Evolutionary conservation across 192 early-diverging fungal genomes (phyloP).

Genomic region (Linderina pennispora): DNA sequence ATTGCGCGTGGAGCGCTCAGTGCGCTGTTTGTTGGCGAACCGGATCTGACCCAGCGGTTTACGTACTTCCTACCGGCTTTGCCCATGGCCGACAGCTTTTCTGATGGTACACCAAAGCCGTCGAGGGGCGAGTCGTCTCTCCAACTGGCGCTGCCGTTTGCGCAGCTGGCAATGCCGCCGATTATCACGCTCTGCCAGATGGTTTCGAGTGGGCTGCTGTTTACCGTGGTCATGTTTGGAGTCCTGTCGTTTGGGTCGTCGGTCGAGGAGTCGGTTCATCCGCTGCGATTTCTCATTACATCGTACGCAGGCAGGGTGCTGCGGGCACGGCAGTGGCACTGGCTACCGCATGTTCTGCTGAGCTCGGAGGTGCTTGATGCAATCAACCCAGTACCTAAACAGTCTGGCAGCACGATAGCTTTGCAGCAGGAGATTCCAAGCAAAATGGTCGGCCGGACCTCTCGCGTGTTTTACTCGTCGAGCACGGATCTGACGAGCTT

Average conservation of each 20-base stretch:
- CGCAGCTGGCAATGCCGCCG: conserved; percentile 5
- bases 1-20: conserved; percentile 38
- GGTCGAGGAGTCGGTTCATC: conserved; percentile 29
- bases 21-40: conserved; percentile 42
- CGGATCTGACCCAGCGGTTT: conserved; percentile 30
- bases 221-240: conserved; percentile 40
- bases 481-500: conserved; percentile 38
- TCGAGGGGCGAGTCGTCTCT: neutral
- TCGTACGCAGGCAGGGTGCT: conserved; percentile 14
- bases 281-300: conserved; percentile 18
- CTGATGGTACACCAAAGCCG: neutral
- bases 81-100: no score
- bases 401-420: neutral
- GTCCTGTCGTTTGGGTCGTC: conserved; percentile 30
- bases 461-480: conserved; percentile 37
- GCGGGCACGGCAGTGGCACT: conserved; percentile 36
- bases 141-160: neutral
- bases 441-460: conserved; percentile 21
- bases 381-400: conserved; percentile 11
- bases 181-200: conserved; percentile 28
- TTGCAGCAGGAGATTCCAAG: neutral
- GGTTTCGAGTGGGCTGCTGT: conserved; percentile 22
- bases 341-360: conserved; percentile 22
- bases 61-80: conserved; percentile 39
- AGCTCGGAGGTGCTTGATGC: conserved; percentile 6